A percentile compares a stretch with the other conserved stretches of the same genome.
phyloP scores from a whole-genome alignment of 371 early-diverging fungal species.

The Zopfochytrium polystomum region DNA sequence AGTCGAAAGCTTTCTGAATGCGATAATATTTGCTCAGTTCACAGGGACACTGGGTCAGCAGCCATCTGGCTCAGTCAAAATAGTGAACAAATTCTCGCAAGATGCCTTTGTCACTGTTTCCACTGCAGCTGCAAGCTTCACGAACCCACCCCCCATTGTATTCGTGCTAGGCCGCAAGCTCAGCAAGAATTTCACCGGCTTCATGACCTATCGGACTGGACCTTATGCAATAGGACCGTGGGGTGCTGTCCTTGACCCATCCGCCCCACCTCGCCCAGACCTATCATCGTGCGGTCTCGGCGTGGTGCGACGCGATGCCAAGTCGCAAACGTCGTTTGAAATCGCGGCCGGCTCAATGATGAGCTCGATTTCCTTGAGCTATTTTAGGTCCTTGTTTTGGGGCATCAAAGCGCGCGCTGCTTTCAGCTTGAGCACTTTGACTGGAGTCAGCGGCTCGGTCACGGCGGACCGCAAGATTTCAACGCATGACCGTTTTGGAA shows the following conservation, averaged over 20 bases:
- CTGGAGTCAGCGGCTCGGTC: constrained; percentile 33
- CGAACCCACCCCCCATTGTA: constrained; percentile 63
- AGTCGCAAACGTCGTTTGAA: constrained; percentile 22
- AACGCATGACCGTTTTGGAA: constrained; percentile 65
- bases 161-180: constrained; percentile 64
- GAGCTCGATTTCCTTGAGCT: constrained; percentile 24
- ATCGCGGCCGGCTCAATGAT: constrained; percentile 12
- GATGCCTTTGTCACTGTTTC: constrained; percentile 67
- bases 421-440: constrained; percentile 30
- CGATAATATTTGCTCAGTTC: no score
- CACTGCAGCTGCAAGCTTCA: constrained; percentile 50
- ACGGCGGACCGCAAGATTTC: constrained; percentile 49
- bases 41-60: no score
- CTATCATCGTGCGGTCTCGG: constrained; percentile 38
- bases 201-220: constrained; percentile 73
- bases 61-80: constrained; percentile 59
- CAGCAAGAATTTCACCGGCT: constrained; percentile 63
- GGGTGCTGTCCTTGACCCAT: constrained; percentile 18
- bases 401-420: constrained; percentile 35
- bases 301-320: constrained; percentile 19
- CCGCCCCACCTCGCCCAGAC: constrained; percentile 13
- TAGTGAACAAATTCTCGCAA: constrained; percentile 62
- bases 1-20: no score
- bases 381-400: constrained; percentile 31
- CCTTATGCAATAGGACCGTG: constrained; percentile 62